Base-by-base conservation (phyloP, 768 basidiomycete species). In the Serendipita indica region DNA sequence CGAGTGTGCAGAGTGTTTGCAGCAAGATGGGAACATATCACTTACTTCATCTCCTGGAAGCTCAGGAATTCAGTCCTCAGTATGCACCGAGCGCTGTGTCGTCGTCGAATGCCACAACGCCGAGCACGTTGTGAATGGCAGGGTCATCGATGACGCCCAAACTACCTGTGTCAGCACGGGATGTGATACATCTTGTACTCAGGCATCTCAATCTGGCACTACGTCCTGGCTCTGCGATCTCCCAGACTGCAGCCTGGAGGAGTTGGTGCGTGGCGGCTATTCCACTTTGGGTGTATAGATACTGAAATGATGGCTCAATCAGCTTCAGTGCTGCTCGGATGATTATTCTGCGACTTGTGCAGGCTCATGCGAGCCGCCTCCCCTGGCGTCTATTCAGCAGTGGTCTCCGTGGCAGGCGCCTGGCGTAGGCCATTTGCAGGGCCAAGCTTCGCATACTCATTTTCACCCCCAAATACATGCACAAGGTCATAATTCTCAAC, bases 241-340 rank as follows among this genome's bases (percentile, higher is more conserved):
- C 16, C 49, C 49, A 20, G 32, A 30, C n/a, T 54, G 49, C 25
- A 33, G 16, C 22, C n/a, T 54, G 49, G 32, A 54, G n/a, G 49
- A 54, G 32, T 16, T 54, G 10, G 49, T 54, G 30, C 20, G 49
- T 13, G 25, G 10, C n/a, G 13, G 22, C 30, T 27, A 16, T 12
- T 27, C 22, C 4, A 54, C 20, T 10, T 10, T 4, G 30, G 22
- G 30, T 4, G 25, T 20, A 20, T 33, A 27, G 32, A n/a, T 10
- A 33, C 32, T 54, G 7, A 27, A 7, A 28, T 16, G 10, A 20
- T 16, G n/a, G 12, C 10, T 33, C 22, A 4, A 28, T 54, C 30
- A 54, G 49, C 22, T 54, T 25, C 49, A 54, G n/a, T 54, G 49
- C 32, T 54, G 49, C 32, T 20, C 16, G 30, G 32, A 54, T 18